phyloP scores from a whole-genome alignment of 1,139 yeast genomes.

The Yamadazyma jaroonii region DNA sequence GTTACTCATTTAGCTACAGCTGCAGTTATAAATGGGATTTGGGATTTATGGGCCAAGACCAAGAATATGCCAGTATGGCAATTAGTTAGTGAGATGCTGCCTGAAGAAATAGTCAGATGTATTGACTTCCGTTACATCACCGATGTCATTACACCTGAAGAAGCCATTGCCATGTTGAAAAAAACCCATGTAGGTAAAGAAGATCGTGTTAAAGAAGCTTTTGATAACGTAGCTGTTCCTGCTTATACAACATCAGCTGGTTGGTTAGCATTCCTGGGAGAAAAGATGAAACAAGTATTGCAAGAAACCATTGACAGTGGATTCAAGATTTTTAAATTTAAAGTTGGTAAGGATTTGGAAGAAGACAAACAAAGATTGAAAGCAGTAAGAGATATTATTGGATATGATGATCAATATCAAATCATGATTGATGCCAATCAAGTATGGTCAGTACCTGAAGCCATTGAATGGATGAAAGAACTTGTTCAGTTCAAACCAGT shows the following conservation, averaged over 20 bases:
- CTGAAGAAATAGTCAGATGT: constrained; percentile 39
- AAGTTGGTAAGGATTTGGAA: constrained; percentile 35
- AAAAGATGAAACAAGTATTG: constrained; percentile 24
- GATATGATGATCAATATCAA: constrained; percentile 31
- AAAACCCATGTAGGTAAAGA: constrained; percentile 26
- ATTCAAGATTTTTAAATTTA: constrained; percentile 37
- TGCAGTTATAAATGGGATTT: constrained; percentile 28
- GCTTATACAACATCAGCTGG: constrained; percentile 45
- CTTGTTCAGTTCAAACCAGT: constrained; percentile 33
- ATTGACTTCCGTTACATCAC: constrained; percentile 41
- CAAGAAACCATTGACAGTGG: constrained; percentile 34
- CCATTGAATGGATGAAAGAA: constrained; percentile 34
- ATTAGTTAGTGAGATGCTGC: constrained; percentile 34
- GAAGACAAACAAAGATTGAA: constrained; percentile 28
- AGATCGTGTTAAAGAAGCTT: constrained; percentile 23
- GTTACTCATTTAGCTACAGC: constrained; percentile 28
- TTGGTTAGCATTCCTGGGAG: constrained; percentile 41
- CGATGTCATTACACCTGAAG: constrained; percentile 37
- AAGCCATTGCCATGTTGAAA: constrained; percentile 27
- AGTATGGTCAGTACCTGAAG: constrained; percentile 40
- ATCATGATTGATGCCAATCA: constrained; percentile 25
- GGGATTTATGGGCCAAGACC: constrained; percentile 38
- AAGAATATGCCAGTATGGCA: constrained; percentile 35
- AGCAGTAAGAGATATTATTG: constrained; percentile 37
- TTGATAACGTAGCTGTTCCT: constrained; percentile 34